Evolutionary conservation across 75 land plant species (phyloP).

Genomic region (Azolla pinnata): DNA sequence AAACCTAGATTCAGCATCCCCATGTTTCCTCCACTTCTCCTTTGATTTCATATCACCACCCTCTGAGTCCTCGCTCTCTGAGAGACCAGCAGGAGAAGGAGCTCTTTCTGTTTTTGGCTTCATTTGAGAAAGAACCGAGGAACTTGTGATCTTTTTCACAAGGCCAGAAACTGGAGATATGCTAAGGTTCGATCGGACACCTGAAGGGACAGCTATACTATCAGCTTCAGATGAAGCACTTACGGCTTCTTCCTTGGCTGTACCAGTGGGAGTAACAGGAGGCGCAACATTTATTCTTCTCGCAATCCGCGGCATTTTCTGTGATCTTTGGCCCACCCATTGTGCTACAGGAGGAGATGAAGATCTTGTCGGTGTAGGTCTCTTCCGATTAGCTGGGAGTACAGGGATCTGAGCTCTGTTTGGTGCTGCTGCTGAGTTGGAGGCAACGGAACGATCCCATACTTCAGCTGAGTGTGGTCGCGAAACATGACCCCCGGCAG

Average conservation of each 20-base stretch:
- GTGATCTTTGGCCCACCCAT: constrained; percentile 77
- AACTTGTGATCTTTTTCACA: constrained; percentile 10
- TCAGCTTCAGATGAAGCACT: neutral
- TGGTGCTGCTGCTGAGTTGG: constrained; percentile 9
- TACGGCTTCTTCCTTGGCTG: neutral
- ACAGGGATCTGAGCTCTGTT: constrained; percentile 30
- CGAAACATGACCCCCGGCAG: constrained; percentile 35
- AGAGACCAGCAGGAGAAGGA: constrained; percentile 35
- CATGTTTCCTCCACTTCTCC: constrained; percentile 46
- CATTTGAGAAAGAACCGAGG: constrained; percentile 29
- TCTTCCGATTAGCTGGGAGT: constrained; percentile 50
- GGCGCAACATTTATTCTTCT: constrained; percentile 50
- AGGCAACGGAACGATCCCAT: constrained; percentile 31
- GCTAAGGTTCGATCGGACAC: neutral
- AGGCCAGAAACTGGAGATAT: neutral
- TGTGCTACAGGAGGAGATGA: constrained; percentile 71
- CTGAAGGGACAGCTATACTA: neutral
- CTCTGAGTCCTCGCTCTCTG: constrained; percentile 85
- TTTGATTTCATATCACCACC: constrained; percentile 47
- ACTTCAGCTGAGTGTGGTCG: constrained; percentile 26
- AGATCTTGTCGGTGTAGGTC: constrained; percentile 47
- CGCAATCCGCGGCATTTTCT: constrained; percentile 63
- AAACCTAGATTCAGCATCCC: constrained; percentile 41
- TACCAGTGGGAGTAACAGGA: constrained; percentile 14
- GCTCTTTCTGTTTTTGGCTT: constrained; percentile 45